Percentiles rank a stretch among this genome's conserved stretches.
phyloP scores from a whole-genome alignment of 768 basidiomycete species.

The Boletus subcaerulescens region DNA sequence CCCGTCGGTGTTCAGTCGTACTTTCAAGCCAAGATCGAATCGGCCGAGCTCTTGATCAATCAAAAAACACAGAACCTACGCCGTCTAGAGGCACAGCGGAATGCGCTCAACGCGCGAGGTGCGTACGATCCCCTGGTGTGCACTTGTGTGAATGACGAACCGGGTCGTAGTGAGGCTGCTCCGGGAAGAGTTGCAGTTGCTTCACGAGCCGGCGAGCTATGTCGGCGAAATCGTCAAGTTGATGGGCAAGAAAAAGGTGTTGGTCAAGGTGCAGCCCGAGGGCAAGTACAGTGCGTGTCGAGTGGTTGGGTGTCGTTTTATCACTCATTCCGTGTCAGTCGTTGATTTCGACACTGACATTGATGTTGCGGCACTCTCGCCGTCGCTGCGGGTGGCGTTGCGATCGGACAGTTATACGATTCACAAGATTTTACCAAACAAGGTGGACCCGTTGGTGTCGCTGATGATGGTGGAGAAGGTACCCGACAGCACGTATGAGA shows the following conservation, averaged over 20 bases:
- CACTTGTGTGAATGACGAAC: neutral
- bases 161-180: conserved; percentile 69
- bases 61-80: conserved; percentile 95
- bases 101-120: conserved; percentile 96
- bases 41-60: conserved; percentile 89
- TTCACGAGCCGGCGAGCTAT: conserved; percentile 95
- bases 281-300: conserved; percentile 90
- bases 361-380: conserved; percentile 73
- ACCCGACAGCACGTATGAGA: conserved; percentile 98
- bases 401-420: conserved; percentile 96
- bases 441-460: conserved; percentile 96
- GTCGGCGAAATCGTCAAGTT: conserved; percentile 98
- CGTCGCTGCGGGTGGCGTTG: conserved; percentile 89
- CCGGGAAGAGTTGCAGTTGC: conserved; percentile 86
- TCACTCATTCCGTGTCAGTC: conserved; percentile 45
- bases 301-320: fast-evolving
- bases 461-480: conserved; percentile 99
- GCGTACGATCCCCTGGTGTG: conserved; percentile 12
- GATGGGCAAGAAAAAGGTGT: conserved; percentile 98
- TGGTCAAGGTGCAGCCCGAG: conserved; percentile 98
- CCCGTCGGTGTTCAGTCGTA: conserved; percentile 81
- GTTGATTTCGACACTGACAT: conserved; percentile 92
- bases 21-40: conserved; percentile 95
- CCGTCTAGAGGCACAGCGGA: conserved; percentile 93
- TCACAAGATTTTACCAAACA: conserved; percentile 95